Percentiles rank a stretch among this genome's conserved stretches.
phyloP scores from a whole-genome alignment of 1,284 basidiomycete genomes.

The Ganoderma sinense region DNA sequence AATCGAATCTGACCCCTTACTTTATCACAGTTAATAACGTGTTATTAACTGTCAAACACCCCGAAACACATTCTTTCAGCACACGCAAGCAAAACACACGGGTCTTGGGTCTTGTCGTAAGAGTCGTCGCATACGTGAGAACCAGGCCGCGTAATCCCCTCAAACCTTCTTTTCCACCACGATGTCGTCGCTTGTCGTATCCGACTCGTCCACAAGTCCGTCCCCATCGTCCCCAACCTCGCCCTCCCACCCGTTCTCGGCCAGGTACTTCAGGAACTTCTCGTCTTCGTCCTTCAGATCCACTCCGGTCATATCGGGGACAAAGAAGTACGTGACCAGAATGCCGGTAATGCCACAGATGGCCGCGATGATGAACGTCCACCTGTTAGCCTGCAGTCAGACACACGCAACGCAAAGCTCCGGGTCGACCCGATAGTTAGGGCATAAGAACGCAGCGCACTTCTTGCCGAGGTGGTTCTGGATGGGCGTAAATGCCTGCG shows the following conservation, averaged over 20 bases:
- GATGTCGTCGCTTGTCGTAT: constrained; percentile 24
- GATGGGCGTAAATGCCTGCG: constrained; percentile 81
- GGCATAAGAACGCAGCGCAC: constrained; percentile 40
- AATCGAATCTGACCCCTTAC: too few species aligned
- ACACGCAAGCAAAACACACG: background rate
- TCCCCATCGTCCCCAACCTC: constrained; percentile 61
- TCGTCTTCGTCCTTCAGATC: constrained; percentile 76
- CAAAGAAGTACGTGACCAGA: constrained; percentile 72
- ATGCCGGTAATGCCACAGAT: constrained; percentile 71
- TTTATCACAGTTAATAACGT: too few species aligned
- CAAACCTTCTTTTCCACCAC: constrained; percentile 28
- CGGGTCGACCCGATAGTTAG: background rate
- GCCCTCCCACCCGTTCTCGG: constrained; percentile 72
- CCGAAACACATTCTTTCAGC: too few species aligned
- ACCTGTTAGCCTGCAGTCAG: constrained; percentile 45
- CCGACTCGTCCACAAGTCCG: constrained; percentile 38
- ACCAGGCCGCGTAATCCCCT: background rate
- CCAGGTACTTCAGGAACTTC: constrained; percentile 67
- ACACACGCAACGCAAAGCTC: background rate
- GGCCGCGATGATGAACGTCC: constrained; percentile 78
- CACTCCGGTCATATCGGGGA: constrained; percentile 72
- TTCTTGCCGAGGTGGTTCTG: constrained; percentile 71
- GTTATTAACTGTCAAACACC: too few species aligned
- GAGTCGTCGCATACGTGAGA: background rate
- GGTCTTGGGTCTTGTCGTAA: constrained; percentile 4